Base-by-base conservation (phyloP, 2,329 filamentous ascomycete species). In the Pyrenochaeta sp. region DNA sequence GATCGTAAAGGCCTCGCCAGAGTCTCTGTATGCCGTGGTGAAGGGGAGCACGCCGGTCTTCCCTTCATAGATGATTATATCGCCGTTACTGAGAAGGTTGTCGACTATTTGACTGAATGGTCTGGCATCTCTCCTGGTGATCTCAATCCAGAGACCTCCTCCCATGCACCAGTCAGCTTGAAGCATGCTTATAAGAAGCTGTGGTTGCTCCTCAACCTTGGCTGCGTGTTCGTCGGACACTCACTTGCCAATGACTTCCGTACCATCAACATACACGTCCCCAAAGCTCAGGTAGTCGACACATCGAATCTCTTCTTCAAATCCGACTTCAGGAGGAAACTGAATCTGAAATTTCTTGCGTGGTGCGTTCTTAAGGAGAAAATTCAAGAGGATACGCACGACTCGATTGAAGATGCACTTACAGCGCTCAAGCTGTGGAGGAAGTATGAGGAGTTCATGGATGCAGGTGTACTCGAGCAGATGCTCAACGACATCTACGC, bases 11-110 rank as follows among this genome's bases (percentile, higher is more conserved):
- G 92, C 1, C 82, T 99, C 9, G 94, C 93, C n/a, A 85, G 94
- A 48, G 90, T 95, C 2, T 97, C 92, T 0, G 90, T 96, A 1
- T 81, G 97, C 9, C 84, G 95, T 17, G 92, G 92, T 7, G 74
- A 82, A 37, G 93, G 91, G 14, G 81, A 86, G 52, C 76, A 87
- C 26, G 90, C 95, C 68, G 91, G 91, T 0, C 71, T 87, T 1
- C 90, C 94, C 0, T 97, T 97, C 65, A 95, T 99, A 53, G 94
- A 99, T 65, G 94, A 99, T 72, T 99, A 99, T 70, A 96, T 99
- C 51, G 85, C 86, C 21, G 93, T 95, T 61, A 86, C 86, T 48
- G 94, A 97, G 66, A 86, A 88, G 1, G 90, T 99, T 17, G 89
- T 97, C 45, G 94, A 99, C 74, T 96, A 97, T 67, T 79, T 99